Conservation (phyloP, 2,329 filamentous ascomycete species). For the Periconia macrospinosa region DNA sequence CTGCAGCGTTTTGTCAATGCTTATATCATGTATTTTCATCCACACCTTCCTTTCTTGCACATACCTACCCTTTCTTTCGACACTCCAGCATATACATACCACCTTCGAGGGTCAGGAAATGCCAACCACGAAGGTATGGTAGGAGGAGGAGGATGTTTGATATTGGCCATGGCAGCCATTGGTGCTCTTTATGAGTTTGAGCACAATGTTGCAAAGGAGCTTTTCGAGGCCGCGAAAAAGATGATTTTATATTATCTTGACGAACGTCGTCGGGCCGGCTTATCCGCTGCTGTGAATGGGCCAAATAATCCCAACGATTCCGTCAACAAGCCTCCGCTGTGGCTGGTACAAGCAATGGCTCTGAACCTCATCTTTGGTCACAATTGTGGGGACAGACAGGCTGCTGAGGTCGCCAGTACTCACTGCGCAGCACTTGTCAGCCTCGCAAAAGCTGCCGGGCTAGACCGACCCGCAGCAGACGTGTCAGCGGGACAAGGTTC, state of each 20-base stretch:
- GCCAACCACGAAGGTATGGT: slow-evolving; percentile 59
- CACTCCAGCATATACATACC: slow-evolving; percentile 66
- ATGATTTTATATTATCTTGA: slow-evolving; percentile 94
- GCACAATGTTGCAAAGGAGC: slow-evolving; percentile 72
- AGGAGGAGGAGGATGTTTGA: slow-evolving; percentile 82
- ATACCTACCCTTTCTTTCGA: slow-evolving; percentile 91
- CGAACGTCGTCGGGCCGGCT: slow-evolving; percentile 83
- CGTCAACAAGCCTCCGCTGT: slow-evolving; percentile 76
- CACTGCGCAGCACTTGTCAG: slow-evolving; percentile 91
- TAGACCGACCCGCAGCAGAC: slow-evolving; percentile 57
- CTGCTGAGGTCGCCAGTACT: slow-evolving; percentile 87
- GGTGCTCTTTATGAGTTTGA: slow-evolving; percentile 88
- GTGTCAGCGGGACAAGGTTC: slow-evolving; percentile 21
- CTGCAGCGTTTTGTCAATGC: slow-evolving; percentile 88
- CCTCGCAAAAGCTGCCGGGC: slow-evolving; percentile 83
- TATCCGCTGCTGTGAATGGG: slow-evolving; percentile 62
- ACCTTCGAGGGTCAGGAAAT: slow-evolving; percentile 60
- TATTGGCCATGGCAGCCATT: slow-evolving; percentile 85
- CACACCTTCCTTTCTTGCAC: slow-evolving; percentile 92
- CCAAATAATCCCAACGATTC: slow-evolving; percentile 57
- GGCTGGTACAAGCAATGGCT: slow-evolving; percentile 96
- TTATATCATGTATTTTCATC: slow-evolving; percentile 91
- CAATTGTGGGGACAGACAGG: slow-evolving; percentile 88
- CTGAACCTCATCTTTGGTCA: slow-evolving; percentile 95
- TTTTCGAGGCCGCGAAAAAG: slow-evolving; percentile 93